Base-by-base conservation (phyloP, 331 rosid species). In the Acacia pycnantha region DNA sequence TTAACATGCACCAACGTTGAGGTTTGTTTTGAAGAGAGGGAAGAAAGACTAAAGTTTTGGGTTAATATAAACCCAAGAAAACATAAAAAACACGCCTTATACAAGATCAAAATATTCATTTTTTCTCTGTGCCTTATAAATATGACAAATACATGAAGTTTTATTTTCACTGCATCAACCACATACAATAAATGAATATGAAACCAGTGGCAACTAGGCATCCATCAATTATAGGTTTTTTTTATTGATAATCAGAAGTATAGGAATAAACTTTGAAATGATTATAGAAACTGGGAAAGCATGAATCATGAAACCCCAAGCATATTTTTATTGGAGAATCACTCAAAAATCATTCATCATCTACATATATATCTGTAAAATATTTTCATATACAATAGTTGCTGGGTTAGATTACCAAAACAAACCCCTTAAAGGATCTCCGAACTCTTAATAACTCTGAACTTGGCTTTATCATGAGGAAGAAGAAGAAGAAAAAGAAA, bases 391-490 rank as follows among this genome's bases (percentile, higher is more conserved):
- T 80, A 87, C 89, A 87, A 70, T 11, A 83, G 80, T 81, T 46
- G 87, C 81, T 51, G 88, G 80, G 85, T 89, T 76, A 56, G 83
- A 84, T 40, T 21, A 84, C 18, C 81, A 89, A 89, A 89, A 88
- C 83, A 82, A 78, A 87, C 89, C 89, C 90, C 76, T 81, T 3
- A 0, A 82, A 41, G 74, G 88, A 90, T 80, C 31, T 69, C 83
- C 76, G 73, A 80, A 85, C 83, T 64, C 19, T 51, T 3, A 10
- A 43, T 43, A 37, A 37, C 53, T 51, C 82, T 78, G 80, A 78
- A 89, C 85, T 72, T 72, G 73, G 73, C 81, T 87, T 50, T 19
- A 77, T 81, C 47, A 76, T 84, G 83, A 82, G 71, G 65, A 31
- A 3, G 56, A 50, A 18, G 58, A 5, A 69, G 15, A 70, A 54